Base-by-base conservation (phyloP, 192 early-diverging fungal genomes). In the Oehlia diaphana region DNA sequence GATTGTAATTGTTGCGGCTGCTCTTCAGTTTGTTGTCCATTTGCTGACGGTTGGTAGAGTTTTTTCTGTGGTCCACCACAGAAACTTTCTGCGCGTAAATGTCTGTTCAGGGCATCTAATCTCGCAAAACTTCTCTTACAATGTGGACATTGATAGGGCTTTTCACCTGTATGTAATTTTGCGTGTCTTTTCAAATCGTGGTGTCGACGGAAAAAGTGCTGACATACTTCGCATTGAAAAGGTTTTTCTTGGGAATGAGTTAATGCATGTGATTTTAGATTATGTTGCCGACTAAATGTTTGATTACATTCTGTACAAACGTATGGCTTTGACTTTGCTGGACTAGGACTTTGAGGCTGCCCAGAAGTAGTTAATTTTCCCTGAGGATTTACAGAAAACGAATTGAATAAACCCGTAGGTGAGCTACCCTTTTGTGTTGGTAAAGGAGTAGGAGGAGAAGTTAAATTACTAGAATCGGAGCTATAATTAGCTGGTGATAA, bases 161-260 rank as follows among this genome's bases (percentile, higher is more conserved):
- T 83, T 76, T 90, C 89, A 19, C 89, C 89, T 6, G 89, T 90
- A 76, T 90, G 89, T 33, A 90, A 79, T 69, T 88, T 82, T 67
- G 83, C 75, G 75, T 90, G 89, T n/a, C 89, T 72, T 67, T 88
- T 90, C 58, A 90, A 79, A 81, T 90, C 89, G 75, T 90, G 87
- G 5, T 86, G 81, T 1, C 89, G 81, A 72, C 87, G 64, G 77
- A 90, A 90, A 33, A 84, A 84, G 42, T 87, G 79, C 33, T 81
- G 79, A 63, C 89, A 90, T 23, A 82, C 82, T 16, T 83, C 28
- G 68, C 89, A 90, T 19, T 81, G 72, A 74, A 85, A 88, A 63
- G 89, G 89, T 63, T 87, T 86, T 78, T 90, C 89, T 10, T 85
- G 82, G 28, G 86, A 86, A 77, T 90, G 89, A 8, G 87, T 88